Conservation (phyloP, 1,284 basidiomycete species). For the Ganoderma multipileum region DNA sequence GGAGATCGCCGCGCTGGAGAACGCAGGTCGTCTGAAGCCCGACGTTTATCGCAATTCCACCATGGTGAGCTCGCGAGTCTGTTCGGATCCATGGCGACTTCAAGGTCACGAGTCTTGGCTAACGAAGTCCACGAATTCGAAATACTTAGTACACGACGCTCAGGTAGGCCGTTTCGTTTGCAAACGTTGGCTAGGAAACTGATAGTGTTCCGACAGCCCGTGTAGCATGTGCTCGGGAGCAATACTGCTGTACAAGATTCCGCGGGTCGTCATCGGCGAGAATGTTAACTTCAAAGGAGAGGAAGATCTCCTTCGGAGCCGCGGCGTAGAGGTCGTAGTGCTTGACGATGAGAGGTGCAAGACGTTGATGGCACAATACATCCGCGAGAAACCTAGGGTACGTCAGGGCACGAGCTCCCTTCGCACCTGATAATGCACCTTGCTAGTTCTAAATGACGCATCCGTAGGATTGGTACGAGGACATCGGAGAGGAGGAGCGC, state of each 20-base stretch:
- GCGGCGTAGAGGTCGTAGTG: slow-evolving; percentile 61
- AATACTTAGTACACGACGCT: slow-evolving; percentile 52
- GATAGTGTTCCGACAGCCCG: slow-evolving; percentile 45
- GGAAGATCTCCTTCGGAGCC: slow-evolving; percentile 54
- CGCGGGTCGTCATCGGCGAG: slow-evolving; percentile 67
- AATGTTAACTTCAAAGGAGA: slow-evolving; percentile 56
- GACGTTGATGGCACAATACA: slow-evolving; percentile 30
- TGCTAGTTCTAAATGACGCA: neutral
- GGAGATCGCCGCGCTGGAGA: slow-evolving; percentile 60
- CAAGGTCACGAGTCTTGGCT: neutral
- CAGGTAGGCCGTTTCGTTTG: slow-evolving; percentile 43
- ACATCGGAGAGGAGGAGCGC: slow-evolving; percentile 52
- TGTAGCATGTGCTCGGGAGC: slow-evolving; percentile 71
- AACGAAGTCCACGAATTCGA: neutral
- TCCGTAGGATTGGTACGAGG: slow-evolving; percentile 60
- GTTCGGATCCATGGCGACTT: neutral
- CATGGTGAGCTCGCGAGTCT: slow-evolving; percentile 47
- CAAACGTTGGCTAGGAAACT: neutral
- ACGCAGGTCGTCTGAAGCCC: slow-evolving; percentile 53
- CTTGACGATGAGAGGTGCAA: slow-evolving; percentile 50
- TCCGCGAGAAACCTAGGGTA: slow-evolving; percentile 50
- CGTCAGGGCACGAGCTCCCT: neutral
- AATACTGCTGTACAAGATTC: slow-evolving; percentile 63
- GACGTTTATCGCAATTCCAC: slow-evolving; percentile 53
- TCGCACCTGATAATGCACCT: slow-evolving; percentile 22